Conservation (phyloP, 768 basidiomycete species). For the Cystofilobasidium ferigula region DNA sequence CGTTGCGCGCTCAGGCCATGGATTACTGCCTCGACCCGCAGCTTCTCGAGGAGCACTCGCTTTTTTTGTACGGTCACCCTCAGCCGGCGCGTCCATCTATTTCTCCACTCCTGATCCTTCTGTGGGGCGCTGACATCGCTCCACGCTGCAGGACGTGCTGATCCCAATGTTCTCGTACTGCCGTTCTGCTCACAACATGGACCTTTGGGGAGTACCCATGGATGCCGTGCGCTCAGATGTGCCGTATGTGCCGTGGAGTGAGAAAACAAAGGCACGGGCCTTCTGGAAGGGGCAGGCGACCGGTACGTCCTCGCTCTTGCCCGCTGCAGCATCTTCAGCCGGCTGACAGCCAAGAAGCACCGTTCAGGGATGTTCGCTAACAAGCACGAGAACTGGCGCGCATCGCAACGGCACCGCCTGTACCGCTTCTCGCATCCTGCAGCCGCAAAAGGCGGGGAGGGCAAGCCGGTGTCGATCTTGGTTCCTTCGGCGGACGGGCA, state of each 20-base stretch:
- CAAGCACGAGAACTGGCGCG: conserved; percentile 16
- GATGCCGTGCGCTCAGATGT: not conserved
- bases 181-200: conserved; percentile 10
- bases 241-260: not conserved
- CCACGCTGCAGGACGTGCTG: not conserved
- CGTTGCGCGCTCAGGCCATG: conserved; percentile 15
- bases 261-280: conserved; percentile 13
- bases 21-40: conserved; percentile 16
- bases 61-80: conserved; percentile 8
- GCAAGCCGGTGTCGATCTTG: conserved; percentile 6
- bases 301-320: conserved; percentile 3
- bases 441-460: too few species aligned
- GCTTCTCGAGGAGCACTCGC: conserved; percentile 15
- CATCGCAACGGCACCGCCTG: conserved; percentile 14
- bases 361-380: conserved; percentile 7
- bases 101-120: not conserved
- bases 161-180: conserved; percentile 22
- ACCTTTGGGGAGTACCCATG: conserved; percentile 3
- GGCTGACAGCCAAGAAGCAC: too few species aligned
- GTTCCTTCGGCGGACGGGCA: not conserved
- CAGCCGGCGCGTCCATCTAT: conserved; percentile 5
- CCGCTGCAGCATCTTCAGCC: not conserved
- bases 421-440: conserved; percentile 18
- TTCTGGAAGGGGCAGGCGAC: conserved; percentile 23
- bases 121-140: not conserved